phyloP scores from a whole-genome alignment of 2,329 filamentous ascomycete genomes.

The Fusarium brevicatenulatum region DNA sequence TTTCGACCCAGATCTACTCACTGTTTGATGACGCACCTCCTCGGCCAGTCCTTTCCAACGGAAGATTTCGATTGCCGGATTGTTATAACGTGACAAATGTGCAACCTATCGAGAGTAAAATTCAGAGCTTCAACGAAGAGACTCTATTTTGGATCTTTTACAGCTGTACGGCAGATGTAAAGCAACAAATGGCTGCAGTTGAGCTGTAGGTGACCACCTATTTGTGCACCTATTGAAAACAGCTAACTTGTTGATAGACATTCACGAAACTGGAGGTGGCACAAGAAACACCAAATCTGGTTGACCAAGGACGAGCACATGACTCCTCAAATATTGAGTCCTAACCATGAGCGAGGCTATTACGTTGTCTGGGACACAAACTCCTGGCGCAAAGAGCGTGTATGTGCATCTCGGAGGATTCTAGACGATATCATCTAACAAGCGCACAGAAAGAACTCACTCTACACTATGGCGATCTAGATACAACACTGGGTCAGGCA shows the following conservation, averaged over 20 bases:
- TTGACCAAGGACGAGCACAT: slow-evolving; percentile 74
- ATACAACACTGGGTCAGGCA: slow-evolving; percentile 56
- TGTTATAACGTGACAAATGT: slow-evolving; percentile 75
- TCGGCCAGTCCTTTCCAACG: slow-evolving; percentile 61
- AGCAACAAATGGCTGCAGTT: slow-evolving; percentile 71
- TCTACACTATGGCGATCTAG: slow-evolving; percentile 70
- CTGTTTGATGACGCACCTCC: slow-evolving; percentile 69
- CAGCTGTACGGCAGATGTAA: slow-evolving; percentile 69
- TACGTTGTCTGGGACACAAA: slow-evolving; percentile 73
- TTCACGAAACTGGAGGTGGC: slow-evolving; percentile 74
- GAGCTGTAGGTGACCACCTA: slow-evolving; percentile 63
- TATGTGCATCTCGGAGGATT: slow-evolving; percentile 51
- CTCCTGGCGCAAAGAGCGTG: slow-evolving; percentile 71
- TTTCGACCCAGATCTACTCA: slow-evolving; percentile 70
- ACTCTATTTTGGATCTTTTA: slow-evolving; percentile 77
- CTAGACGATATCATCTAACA: slow-evolving; percentile 26
- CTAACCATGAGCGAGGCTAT: slow-evolving; percentile 70
- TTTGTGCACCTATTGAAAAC: not conserved
- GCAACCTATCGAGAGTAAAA: slow-evolving; percentile 72
- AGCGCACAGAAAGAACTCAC: slow-evolving; percentile 65
- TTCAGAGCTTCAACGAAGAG: slow-evolving; percentile 74
- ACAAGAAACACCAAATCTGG: slow-evolving; percentile 74
- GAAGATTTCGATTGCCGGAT: slow-evolving; percentile 68
- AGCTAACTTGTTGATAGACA: slow-evolving; percentile 56
- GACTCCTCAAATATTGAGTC: slow-evolving; percentile 68